A percentile compares a stretch with the other conserved stretches of the same genome.
Evolutionary conservation across 1,139 yeast species (phyloP).

Genomic region (Yamadazyma sp.): DNA sequence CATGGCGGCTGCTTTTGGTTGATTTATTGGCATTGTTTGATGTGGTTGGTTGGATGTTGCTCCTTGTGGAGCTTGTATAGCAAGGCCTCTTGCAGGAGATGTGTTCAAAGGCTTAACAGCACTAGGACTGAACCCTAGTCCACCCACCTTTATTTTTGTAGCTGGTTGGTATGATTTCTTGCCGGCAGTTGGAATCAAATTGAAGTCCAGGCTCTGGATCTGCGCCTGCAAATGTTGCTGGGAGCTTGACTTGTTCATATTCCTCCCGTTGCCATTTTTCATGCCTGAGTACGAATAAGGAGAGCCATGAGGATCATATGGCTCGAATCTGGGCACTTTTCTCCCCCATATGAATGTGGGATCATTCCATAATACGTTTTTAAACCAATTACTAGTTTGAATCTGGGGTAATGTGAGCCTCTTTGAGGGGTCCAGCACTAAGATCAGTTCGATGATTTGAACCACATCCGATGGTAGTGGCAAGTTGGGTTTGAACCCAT

Average conservation of each 20-base stretch:
- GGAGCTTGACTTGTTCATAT: constrained; percentile 38
- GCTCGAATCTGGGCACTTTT: constrained; percentile 49
- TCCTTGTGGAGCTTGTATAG: constrained; percentile 3
- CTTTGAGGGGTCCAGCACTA: constrained; percentile 47
- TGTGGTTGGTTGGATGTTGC: too few relatives aligned
- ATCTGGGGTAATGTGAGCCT: constrained; percentile 37
- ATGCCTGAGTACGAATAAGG: constrained; percentile 30
- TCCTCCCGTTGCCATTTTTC: constrained; percentile 40
- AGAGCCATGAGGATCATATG: constrained; percentile 46
- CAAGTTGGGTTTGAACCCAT: constrained; percentile 74
- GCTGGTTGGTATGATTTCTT: constrained; percentile 36
- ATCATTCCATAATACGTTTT: constrained; percentile 44
- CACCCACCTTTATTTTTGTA: constrained; percentile 27
- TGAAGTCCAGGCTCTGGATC: constrained; percentile 37
- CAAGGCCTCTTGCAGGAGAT: constrained; percentile 15
- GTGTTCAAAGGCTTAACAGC: constrained; percentile 4
- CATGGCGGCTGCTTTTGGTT: background rate
- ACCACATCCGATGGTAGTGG: constrained; percentile 62
- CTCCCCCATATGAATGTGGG: constrained; percentile 43
- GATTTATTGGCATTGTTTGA: background rate
- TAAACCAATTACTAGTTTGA: constrained; percentile 39
- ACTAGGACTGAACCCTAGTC: constrained; percentile 3
- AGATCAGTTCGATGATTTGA: constrained; percentile 66
- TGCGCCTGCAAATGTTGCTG: constrained; percentile 46
- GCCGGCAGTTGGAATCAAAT: constrained; percentile 31